Base-by-base conservation (phyloP, 345 rosid genomes). In the Heritiera fomes region DNA sequence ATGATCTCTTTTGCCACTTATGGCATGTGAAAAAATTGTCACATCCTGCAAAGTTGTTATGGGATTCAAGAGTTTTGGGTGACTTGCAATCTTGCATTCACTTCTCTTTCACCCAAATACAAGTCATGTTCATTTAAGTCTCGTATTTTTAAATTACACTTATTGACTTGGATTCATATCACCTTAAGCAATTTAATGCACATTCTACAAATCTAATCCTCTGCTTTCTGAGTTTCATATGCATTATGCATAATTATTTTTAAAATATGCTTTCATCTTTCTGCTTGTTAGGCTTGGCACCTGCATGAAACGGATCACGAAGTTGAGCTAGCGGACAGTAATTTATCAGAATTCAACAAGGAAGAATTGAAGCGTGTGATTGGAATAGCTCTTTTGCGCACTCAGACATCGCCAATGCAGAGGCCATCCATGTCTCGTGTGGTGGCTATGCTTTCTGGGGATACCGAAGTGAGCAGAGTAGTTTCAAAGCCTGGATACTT, bases 341-440 rank as follows among this genome's bases (percentile, higher is more conserved):
- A 34, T 58, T 62, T 90, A 60, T 65, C 76, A 1, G 83, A 83
- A 43, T 88, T 85, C 77, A 65, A 80, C 5, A 71, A 79, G 74
- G 90, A 87, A 70, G 91, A 90, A 70, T 87, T 74, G 64, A 85
- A 82, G 61, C 90, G 90, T 0, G 59, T 87, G 80, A 86, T 86
- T 46, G 84, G 86, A 75, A 80, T 91, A n/a, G 92, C 90, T 74
- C 87, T 93, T 71, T 28, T 89, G 72, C 89, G 97, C 82, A 78
- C 97, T 50, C 96, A 89, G 28, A 75, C 94, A 40, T 80, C 94
- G 56, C 90, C 90, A 49, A n/a, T 30, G 10, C 76, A 79, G 32
- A 79, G 96, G 73, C 94, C 94, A 70, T 59, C 89, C 17, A 89
- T 91, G 92, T 91, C 97, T 3, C 85, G 91, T 7, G 92, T 88